These are phyloP conservation scores for Emmonsiellopsis sp. DNA, from an alignment of 2,329 filamentous ascomycete species.

Conservation along the genomic window DNA sequence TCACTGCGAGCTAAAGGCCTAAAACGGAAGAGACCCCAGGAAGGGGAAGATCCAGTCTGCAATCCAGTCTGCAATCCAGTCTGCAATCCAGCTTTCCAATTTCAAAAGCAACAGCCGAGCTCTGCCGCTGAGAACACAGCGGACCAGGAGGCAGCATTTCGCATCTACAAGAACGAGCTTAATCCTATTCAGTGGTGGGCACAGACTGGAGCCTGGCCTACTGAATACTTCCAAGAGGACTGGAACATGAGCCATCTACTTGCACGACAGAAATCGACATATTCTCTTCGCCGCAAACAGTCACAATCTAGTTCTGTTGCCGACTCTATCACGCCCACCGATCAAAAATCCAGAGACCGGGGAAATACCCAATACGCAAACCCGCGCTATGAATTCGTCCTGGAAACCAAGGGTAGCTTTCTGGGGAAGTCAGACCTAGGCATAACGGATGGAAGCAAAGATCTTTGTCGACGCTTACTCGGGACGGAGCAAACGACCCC, in stretches of 20 bases:
- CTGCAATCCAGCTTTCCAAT: no score
- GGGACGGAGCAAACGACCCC: constrained; percentile 23
- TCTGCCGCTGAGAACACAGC: constrained; percentile 7
- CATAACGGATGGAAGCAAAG: constrained; percentile 25
- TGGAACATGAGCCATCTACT: constrained; percentile 24
- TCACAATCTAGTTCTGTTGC: constrained; percentile 12
- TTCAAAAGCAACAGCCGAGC: not conserved
- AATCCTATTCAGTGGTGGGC: constrained; percentile 20
- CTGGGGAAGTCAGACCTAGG: constrained; percentile 27
- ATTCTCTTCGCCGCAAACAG: constrained; percentile 21
- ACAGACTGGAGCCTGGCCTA: constrained; percentile 16
- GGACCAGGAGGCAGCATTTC: not conserved
- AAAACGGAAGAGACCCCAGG: constrained; percentile 14
- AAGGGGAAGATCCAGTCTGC: constrained; percentile 3
- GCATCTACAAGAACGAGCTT: not conserved
- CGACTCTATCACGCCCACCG: constrained; percentile 26
- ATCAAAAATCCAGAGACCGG: constrained; percentile 31
- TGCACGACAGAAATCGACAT: constrained; percentile 22
- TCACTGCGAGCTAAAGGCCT: constrained; percentile 5
- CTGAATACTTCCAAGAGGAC: constrained; percentile 18
- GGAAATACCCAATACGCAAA: constrained; percentile 32
- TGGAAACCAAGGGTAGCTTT: constrained; percentile 33
- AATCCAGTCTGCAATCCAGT: constrained; percentile 7
- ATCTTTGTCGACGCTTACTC: constrained; percentile 23
- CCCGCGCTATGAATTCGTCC: constrained; percentile 27